Percentiles rank a stretch among this genome's conserved stretches.
These are phyloP conservation scores for Entomortierella chlamydospora DNA, from an alignment of 192 early-diverging fungal species.

Conservation along the genomic window DNA sequence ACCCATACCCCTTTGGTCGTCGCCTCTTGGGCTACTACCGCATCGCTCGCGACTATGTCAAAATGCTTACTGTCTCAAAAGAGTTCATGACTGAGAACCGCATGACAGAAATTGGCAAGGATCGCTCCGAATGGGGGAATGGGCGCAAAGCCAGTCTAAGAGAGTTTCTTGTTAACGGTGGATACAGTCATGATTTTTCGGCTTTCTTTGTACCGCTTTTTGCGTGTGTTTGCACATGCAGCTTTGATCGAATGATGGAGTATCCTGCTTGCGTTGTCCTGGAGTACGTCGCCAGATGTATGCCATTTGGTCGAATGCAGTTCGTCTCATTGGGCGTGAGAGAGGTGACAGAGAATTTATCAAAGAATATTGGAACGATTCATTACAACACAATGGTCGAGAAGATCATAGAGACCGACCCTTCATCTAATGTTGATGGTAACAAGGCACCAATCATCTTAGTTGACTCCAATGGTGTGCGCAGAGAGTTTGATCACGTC, in stretches of 20 bases:
- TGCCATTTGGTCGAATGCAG: slow-evolving; percentile 54
- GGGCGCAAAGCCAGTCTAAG: slow-evolving; percentile 39
- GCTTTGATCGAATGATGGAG: slow-evolving; percentile 55
- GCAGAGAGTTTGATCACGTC: slow-evolving; percentile 36
- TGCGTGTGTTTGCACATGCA: slow-evolving; percentile 57
- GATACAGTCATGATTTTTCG: slow-evolving; percentile 53
- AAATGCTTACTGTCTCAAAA: slow-evolving; percentile 43
- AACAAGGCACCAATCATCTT: slow-evolving; percentile 22
- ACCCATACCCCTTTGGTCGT: slow-evolving; percentile 51
- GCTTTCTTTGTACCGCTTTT: slow-evolving; percentile 52
- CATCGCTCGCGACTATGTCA: slow-evolving; percentile 51
- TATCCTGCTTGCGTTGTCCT: slow-evolving; percentile 48
- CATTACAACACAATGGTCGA: slow-evolving; percentile 50
- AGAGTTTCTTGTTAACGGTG: slow-evolving; percentile 36
- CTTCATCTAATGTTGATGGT: neutral
- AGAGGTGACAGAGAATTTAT: slow-evolving; percentile 45
- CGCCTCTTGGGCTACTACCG: slow-evolving; percentile 50
- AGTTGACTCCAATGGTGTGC: slow-evolving; percentile 34
- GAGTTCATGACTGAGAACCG: slow-evolving; percentile 50
- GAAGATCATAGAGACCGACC: slow-evolving; percentile 33
- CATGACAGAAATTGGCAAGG: slow-evolving; percentile 54
- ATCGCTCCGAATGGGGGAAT: slow-evolving; percentile 49
- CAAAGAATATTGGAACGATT: slow-evolving; percentile 46
- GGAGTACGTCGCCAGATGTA: slow-evolving; percentile 53
- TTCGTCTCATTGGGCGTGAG: slow-evolving; percentile 43